Percentiles rank a stretch among this genome's conserved stretches.
phyloP scores from a whole-genome alignment of 352 stramenopile genomes.

The Phytophthora podocarpi region DNA sequence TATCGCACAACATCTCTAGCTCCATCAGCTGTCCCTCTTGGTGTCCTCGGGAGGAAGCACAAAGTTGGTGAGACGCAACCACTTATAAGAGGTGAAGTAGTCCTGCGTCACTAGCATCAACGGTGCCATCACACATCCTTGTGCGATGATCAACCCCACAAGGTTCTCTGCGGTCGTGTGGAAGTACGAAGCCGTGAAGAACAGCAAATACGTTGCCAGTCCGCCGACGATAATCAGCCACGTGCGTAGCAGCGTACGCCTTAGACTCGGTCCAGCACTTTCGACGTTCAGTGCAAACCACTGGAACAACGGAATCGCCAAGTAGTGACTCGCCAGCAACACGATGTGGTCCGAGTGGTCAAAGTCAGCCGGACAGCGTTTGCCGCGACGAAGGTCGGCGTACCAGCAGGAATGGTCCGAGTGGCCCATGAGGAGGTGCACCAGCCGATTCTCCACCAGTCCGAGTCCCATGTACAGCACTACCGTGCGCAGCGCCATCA shows the following conservation, averaged over 20 bases:
- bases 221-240: conserved; percentile 51
- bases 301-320: conserved; percentile 75
- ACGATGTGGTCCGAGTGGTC: conserved; percentile 86
- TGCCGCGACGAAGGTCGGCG: conserved; percentile 51
- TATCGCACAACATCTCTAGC: not conserved
- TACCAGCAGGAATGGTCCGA: conserved; percentile 63
- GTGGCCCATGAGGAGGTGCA: conserved; percentile 44
- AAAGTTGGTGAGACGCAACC: conserved; percentile 69
- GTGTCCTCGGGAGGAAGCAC: conserved; percentile 48
- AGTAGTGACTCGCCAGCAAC: conserved; percentile 73
- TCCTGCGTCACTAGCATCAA: conserved; percentile 73
- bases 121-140: conserved; percentile 63
- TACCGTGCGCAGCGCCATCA: conserved; percentile 72
- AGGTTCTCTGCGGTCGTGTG: conserved; percentile 74
- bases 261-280: conserved; percentile 41
- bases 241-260: conserved; percentile 49
- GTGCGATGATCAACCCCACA: conserved; percentile 58
- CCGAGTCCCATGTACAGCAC: conserved; percentile 74
- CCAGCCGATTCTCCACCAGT: conserved; percentile 47
- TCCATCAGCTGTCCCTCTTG: conserved; percentile 33
- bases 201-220: conserved; percentile 59
- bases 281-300: conserved; percentile 74
- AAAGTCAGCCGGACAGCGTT: conserved; percentile 58
- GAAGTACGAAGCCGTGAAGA: conserved; percentile 75
- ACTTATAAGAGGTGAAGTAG: conserved; percentile 44